Conservation (phyloP, 2,329 filamentous ascomycete genomes). For the Verticillium alfalfae region DNA sequence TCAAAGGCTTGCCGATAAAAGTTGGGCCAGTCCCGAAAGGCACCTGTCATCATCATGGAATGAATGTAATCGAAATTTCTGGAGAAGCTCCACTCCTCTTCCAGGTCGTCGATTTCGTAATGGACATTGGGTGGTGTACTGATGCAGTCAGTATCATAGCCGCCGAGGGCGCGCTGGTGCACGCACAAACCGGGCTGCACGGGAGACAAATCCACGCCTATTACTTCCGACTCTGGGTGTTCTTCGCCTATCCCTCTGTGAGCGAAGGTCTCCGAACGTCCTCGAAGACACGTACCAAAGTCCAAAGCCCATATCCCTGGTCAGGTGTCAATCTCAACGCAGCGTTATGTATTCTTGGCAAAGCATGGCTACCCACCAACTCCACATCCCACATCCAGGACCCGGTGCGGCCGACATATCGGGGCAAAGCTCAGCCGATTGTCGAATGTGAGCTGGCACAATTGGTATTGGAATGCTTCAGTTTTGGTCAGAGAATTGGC, state of each 20-base stretch:
- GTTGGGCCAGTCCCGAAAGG: conserved; percentile 17
- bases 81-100: conserved; percentile 38
- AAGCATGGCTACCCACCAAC: not conserved
- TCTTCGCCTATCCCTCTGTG: conserved; percentile 16
- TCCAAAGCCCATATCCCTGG: conserved; percentile 43
- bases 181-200: conserved; percentile 30
- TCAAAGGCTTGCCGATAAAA: conserved; percentile 17
- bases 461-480: conserved; percentile 22
- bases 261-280: not conserved
- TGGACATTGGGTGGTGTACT: conserved; percentile 34
- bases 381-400: conserved; percentile 34
- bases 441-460: conserved; percentile 18
- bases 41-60: conserved; percentile 24
- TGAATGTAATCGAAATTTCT: conserved; percentile 27
- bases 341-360: not conserved
- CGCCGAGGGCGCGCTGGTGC: not conserved
- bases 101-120: conserved; percentile 55
- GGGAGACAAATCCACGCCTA: conserved; percentile 34
- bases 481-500: not conserved
- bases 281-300: conserved; percentile 21
- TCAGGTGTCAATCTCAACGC: conserved; percentile 25
- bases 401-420: conserved; percentile 7
- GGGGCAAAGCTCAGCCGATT: conserved; percentile 15
- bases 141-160: conserved; percentile 3
- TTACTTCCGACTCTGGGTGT: conserved; percentile 23